A percentile compares a stretch with the other conserved stretches of the same genome.
phyloP scores from a whole-genome alignment of 2,329 filamentous ascomycete genomes.

The Aschersonia sp. region DNA sequence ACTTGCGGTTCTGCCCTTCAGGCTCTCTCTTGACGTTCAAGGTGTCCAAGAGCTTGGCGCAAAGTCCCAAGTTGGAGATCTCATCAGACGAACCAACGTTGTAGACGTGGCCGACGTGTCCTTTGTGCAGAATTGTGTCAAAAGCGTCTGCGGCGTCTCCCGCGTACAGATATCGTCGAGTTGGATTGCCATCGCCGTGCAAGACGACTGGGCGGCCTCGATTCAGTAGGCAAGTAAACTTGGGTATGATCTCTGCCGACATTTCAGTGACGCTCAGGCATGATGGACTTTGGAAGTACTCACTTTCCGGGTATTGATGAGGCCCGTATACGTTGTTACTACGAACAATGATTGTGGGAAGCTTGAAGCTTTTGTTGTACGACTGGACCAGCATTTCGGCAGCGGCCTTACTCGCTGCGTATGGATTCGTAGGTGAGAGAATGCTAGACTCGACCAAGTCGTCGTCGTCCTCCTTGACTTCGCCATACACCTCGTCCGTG shows the following conservation, averaged over 20 bases:
- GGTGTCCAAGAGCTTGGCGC: slow-evolving; percentile 46
- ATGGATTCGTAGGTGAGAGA: slow-evolving; percentile 68
- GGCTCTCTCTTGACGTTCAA: slow-evolving; percentile 40
- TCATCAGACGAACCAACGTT: slow-evolving; percentile 71
- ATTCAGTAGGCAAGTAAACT: slow-evolving; percentile 61
- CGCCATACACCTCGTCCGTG: slow-evolving; percentile 76
- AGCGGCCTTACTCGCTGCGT: slow-evolving; percentile 66
- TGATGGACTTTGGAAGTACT: slow-evolving; percentile 13
- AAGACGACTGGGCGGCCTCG: slow-evolving; percentile 52
- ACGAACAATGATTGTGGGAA: slow-evolving; percentile 65
- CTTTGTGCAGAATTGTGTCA: slow-evolving; percentile 71
- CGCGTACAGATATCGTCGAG: slow-evolving; percentile 62
- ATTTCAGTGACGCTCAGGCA: neutral
- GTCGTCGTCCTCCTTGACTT: slow-evolving; percentile 57
- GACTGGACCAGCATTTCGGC: slow-evolving; percentile 78
- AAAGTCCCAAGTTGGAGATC: slow-evolving; percentile 59
- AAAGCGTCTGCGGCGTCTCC: slow-evolving; percentile 70
- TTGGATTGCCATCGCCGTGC: slow-evolving; percentile 63
- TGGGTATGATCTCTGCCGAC: slow-evolving; percentile 61
- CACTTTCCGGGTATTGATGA: slow-evolving; percentile 73
- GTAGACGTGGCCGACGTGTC: slow-evolving; percentile 60
- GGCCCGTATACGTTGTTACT: slow-evolving; percentile 81
- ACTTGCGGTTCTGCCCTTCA: slow-evolving; percentile 40
- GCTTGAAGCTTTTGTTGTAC: slow-evolving; percentile 71
- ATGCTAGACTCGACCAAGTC: slow-evolving; percentile 61